phyloP scores from a whole-genome alignment of 805 yeast species.

The Candida andamanensis region DNA sequence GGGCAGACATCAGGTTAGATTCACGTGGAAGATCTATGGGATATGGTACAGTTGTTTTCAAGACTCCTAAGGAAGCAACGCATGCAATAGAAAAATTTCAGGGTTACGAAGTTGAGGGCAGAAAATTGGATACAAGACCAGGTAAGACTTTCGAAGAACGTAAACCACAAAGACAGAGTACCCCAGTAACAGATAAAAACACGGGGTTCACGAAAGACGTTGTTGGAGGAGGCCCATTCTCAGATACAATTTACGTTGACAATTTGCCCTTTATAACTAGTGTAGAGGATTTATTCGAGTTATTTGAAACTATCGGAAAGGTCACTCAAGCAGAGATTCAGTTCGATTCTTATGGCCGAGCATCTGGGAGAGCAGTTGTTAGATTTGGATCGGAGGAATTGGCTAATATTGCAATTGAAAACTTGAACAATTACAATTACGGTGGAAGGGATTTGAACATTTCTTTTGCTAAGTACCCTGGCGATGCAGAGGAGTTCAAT shows the following conservation, averaged over 20 bases:
- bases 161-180: slow-evolving; percentile 2
- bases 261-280: slow-evolving; percentile 91
- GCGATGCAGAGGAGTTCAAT: too few relatives aligned
- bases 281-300: slow-evolving; percentile 73
- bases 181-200: slow-evolving; percentile 23
- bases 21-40: slow-evolving; percentile 77
- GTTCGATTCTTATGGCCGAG: slow-evolving; percentile 46
- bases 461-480: slow-evolving; percentile 51
- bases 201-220: slow-evolving; percentile 66
- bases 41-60: slow-evolving; percentile 74
- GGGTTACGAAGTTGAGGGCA: slow-evolving; percentile 70
- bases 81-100: slow-evolving; percentile 66
- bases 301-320: slow-evolving; percentile 79
- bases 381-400: slow-evolving; percentile 59
- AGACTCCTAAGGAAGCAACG: slow-evolving; percentile 60
- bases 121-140: slow-evolving; percentile 73
- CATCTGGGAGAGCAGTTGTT: slow-evolving; percentile 84
- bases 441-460: slow-evolving; percentile 74
- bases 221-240: slow-evolving; percentile 50
- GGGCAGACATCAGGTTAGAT: slow-evolving; percentile 73
- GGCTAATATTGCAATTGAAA: slow-evolving; percentile 71
- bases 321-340: slow-evolving; percentile 76
- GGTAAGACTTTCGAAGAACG: slow-evolving; percentile 35
- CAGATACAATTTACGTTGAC: slow-evolving; percentile 51
- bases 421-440: slow-evolving; percentile 73